phyloP scores from a whole-genome alignment of 164 flowering plant genomes.

The Vitis amurensis region DNA sequence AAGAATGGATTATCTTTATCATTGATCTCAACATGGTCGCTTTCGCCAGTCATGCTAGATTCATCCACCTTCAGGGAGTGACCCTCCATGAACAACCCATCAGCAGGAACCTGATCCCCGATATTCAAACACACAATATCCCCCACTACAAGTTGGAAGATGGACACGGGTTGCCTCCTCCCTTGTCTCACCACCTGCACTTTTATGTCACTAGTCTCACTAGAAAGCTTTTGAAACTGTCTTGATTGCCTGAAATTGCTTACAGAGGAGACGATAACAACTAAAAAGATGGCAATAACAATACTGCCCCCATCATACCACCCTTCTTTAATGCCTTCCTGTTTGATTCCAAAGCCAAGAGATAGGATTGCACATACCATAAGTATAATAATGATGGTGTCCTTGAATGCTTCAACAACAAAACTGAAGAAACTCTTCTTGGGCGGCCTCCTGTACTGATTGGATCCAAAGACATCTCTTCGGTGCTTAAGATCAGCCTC shows the following conservation, averaged over 20 bases:
- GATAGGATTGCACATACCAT: neutral
- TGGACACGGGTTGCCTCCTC: neutral
- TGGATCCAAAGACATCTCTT: neutral
- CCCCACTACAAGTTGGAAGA: conserved; percentile 1
- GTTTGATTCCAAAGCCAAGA: conserved; percentile 3
- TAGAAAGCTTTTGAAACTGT: conserved; percentile 4
- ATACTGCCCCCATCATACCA: conserved; percentile 6
- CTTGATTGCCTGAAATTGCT: conserved; percentile 2
- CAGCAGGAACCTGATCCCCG: conserved; percentile 1
- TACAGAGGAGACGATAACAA: neutral
- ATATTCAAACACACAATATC: neutral
- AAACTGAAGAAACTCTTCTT: neutral
- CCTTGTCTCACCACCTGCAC: conserved; percentile 3
- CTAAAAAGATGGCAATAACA: neutral
- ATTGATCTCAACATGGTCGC: conserved; percentile 34
- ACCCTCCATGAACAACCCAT: neutral
- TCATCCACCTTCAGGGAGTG: neutral
- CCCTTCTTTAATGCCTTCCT: neutral
- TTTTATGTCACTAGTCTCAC: conserved; percentile 1
- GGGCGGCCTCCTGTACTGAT: neutral
- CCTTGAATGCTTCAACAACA: conserved; percentile 2
- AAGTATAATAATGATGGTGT: neutral
- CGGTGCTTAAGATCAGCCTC: neutral
- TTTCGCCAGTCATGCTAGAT: conserved; percentile 51
- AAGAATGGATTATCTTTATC: conserved; percentile 12